These are phyloP conservation scores for Brassica balearica DNA, from an alignment of 441 rosid genomes.

Conservation along the genomic window DNA sequence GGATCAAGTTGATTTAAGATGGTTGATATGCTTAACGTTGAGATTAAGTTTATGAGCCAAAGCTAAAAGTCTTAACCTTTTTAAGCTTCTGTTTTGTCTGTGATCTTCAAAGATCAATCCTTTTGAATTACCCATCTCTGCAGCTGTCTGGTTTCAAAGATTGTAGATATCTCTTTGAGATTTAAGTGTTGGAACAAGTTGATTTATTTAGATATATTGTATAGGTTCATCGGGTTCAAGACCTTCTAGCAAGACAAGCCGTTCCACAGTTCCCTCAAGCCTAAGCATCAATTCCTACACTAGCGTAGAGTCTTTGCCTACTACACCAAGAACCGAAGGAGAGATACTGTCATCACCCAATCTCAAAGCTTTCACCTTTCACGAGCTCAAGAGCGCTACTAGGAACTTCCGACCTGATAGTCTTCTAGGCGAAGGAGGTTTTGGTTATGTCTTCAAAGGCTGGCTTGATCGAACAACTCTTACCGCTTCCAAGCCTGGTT, in stretches of 20 bases:
- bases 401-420: constrained; percentile 64
- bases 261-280: constrained; percentile 58
- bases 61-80: not conserved
- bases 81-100: not conserved
- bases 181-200: no score
- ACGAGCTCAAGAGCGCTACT: constrained; percentile 65
- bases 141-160: not conserved
- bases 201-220: not conserved
- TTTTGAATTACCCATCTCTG: constrained; percentile 6
- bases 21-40: not conserved
- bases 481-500: constrained; percentile 58
- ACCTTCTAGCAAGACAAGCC: constrained; percentile 66
- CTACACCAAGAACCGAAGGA: constrained; percentile 67
- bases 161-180: not conserved
- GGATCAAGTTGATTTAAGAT: no score
- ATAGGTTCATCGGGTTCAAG: constrained; percentile 59
- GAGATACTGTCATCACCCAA: constrained; percentile 64
- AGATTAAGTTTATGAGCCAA: not conserved
- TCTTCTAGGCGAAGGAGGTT: constrained; percentile 70
- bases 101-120: constrained; percentile 20
- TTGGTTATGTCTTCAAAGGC: constrained; percentile 67
- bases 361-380: constrained; percentile 61
- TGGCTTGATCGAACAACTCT: constrained; percentile 61
- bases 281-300: constrained; percentile 62
- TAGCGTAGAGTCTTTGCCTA: constrained; percentile 61